Evolutionary conservation across 2,329 filamentous ascomycete genomes (phyloP), one percentile per base, ranked within the genome.

Genomic region (Colletotrichum tabaci): DNA sequence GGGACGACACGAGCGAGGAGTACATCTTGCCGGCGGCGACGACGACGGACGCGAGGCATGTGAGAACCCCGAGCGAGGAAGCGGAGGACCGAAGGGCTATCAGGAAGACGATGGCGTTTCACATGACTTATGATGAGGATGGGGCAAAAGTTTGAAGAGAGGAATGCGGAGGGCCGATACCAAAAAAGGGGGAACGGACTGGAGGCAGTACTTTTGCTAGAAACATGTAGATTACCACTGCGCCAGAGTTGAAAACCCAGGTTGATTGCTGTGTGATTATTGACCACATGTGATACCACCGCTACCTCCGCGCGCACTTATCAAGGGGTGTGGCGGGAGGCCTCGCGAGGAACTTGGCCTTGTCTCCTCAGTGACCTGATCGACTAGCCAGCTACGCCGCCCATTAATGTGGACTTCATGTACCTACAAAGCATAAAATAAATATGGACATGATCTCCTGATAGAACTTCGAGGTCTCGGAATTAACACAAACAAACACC

Each of bases 31-130:
- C 79, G 5, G 67, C 75, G 2, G 52, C 78, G 13, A 75, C 38
- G 55, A 68, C 78, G 13, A 75, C 38, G 53, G 70, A 40, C 57
- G 67, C 23, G 53, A 66, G 56, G 70, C 40, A 49, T 53, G 35
- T 16, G 4, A 66, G 55, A n/a, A 61, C 58, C 49, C 62, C 60
- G 30, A 49, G 62, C 52, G 65, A 69, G 40, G 62, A 67, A 40
- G 57, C 72, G 6, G 71, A 77, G 44, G 67, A 76, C 38, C 67
- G 64, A 9, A 73, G 77, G 38, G 76, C 76, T 13, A 82, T 83
- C 66, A 75, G 80, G 15, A 83, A 82, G 73, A 82, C 80, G 35
- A 81, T 78, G 21, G 74, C 79, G 40, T 83, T 82, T 68, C 77
- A 79, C 47, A 74, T 83, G 21, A 81, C 77, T 16, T 81, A 81